Conservation (phyloP, 148 eudicot species). For the Heliamphora exappendiculata region DNA sequence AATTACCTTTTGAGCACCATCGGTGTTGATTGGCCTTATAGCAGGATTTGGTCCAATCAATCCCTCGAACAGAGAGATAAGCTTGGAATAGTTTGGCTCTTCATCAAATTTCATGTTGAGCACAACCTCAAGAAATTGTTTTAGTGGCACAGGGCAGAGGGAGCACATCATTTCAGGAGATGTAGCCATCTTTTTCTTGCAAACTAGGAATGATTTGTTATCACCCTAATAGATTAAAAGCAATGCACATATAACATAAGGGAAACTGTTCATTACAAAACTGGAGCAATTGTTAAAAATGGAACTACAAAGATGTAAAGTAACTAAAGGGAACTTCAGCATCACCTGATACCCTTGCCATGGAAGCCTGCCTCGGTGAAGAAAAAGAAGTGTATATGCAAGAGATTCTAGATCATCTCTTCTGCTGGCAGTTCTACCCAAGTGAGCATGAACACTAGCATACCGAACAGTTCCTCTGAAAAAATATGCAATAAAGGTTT, state of each 20-base stretch:
- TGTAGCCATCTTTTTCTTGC: conserved; percentile 85
- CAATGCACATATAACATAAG: too few species aligned
- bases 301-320: too few species aligned
- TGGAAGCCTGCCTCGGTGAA: conserved; percentile 62
- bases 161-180: conserved; percentile 91
- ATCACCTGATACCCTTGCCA: conserved; percentile 95
- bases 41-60: conserved; percentile 77
- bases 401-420: conserved; percentile 83
- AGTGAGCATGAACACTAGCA: conserved; percentile 96
- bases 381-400: conserved; percentile 73
- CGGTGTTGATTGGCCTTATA: conserved; percentile 69
- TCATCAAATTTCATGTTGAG: conserved; percentile 88
- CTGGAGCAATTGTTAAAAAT: too few species aligned
- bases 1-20: conserved; percentile 77
- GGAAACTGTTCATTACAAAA: too few species aligned
- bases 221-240: too few species aligned
- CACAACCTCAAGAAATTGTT: conserved; percentile 81
- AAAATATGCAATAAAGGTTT: neutral
- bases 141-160: conserved; percentile 85
- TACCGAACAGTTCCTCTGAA: conserved; percentile 88
- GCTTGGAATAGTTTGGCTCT: conserved; percentile 75
- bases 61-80: conserved; percentile 71
- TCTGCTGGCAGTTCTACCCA: conserved; percentile 88
- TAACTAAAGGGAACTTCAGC: too few species aligned
- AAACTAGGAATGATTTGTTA: conserved; percentile 82